Percentiles rank a stretch among this genome's conserved stretches.
These are phyloP conservation scores for Boletus sp. DNA, from an alignment of 768 basidiomycete genomes.

Conservation along the genomic window DNA sequence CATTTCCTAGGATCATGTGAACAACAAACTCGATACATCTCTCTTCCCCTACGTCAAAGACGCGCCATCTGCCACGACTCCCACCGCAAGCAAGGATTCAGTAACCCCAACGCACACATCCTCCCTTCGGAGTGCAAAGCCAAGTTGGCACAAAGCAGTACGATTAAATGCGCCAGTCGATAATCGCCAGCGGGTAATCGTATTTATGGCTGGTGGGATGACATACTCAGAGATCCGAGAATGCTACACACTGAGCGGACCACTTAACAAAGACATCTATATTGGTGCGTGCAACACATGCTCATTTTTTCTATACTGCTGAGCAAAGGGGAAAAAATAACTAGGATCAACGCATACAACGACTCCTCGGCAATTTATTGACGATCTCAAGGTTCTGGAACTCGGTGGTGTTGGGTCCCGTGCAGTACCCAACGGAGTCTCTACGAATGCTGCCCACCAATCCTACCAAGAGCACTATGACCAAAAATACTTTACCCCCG, in stretches of 20 bases:
- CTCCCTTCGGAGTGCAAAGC: slow-evolving; percentile 86
- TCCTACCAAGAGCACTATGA: slow-evolving; percentile 78
- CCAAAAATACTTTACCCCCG: slow-evolving; percentile 59
- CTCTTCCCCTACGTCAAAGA: slow-evolving; percentile 92
- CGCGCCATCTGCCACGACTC: slow-evolving; percentile 51
- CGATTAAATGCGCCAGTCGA: slow-evolving; percentile 49
- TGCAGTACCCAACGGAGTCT: slow-evolving; percentile 65
- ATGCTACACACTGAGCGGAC: slow-evolving; percentile 72
- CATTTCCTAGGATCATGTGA: slow-evolving; percentile 68
- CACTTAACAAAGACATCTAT: slow-evolving; percentile 82
- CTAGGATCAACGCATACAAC: slow-evolving; percentile 86
- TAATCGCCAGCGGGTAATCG: slow-evolving; percentile 70
- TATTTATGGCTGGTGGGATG: slow-evolving; percentile 93
- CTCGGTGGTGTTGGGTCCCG: slow-evolving; percentile 82
- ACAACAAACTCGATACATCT: slow-evolving; percentile 69
- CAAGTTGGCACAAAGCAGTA: slow-evolving; percentile 82
- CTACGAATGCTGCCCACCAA: slow-evolving; percentile 44
- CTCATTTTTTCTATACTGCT: slow-evolving; percentile 38
- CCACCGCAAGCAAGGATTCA: slow-evolving; percentile 45
- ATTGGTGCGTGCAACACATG: slow-evolving; percentile 60
- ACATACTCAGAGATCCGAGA: slow-evolving; percentile 94
- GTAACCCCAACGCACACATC: slow-evolving; percentile 52
- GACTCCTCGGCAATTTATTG: slow-evolving; percentile 80
- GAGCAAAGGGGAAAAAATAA: neutral
- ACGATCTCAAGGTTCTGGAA: slow-evolving; percentile 84